phyloP scores from a whole-genome alignment of 208 protist genomes.

The Trypanosoma rangeli region DNA sequence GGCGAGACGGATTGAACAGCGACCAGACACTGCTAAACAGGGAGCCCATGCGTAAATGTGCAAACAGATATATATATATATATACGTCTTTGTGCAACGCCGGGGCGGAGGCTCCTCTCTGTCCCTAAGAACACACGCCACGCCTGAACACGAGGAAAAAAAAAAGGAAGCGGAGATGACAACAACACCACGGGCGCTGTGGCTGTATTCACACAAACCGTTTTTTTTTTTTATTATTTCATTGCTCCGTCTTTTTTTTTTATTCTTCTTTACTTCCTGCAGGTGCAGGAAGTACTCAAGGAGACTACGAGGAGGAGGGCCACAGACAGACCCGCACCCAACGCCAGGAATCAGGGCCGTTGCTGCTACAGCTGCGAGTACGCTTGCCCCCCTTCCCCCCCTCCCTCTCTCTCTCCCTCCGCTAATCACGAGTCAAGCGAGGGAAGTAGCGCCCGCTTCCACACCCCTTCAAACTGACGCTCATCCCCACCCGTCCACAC shows the following conservation, averaged over 20 bases:
- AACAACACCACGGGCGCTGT: background rate
- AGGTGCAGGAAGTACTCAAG: background rate
- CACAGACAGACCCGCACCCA: background rate
- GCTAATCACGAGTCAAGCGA: constrained; percentile 59
- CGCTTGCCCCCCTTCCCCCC: too few relatives aligned
- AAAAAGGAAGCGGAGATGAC: background rate
- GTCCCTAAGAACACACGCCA: background rate
- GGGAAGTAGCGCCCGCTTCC: constrained; percentile 56
- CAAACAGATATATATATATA: background rate
- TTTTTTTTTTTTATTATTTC: too few relatives aligned
- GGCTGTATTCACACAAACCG: background rate
- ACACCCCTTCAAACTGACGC: constrained; percentile 57
- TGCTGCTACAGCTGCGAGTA: too few relatives aligned
- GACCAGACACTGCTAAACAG: constrained; percentile 68
- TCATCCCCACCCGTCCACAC: constrained; percentile 65
- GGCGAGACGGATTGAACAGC: constrained; percentile 47
- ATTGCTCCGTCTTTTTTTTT: too few relatives aligned
- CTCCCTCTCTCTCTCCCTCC: background rate
- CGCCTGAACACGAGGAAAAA: background rate
- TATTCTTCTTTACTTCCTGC: background rate
- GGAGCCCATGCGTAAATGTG: constrained; percentile 47
- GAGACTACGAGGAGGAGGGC: too few relatives aligned
- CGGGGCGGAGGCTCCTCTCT: background rate
- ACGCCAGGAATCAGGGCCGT: background rate
- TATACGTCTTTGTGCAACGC: background rate